phyloP scores from a whole-genome alignment of 495 filamentous ascomycete species.

The Penicillium longicatenatum region DNA sequence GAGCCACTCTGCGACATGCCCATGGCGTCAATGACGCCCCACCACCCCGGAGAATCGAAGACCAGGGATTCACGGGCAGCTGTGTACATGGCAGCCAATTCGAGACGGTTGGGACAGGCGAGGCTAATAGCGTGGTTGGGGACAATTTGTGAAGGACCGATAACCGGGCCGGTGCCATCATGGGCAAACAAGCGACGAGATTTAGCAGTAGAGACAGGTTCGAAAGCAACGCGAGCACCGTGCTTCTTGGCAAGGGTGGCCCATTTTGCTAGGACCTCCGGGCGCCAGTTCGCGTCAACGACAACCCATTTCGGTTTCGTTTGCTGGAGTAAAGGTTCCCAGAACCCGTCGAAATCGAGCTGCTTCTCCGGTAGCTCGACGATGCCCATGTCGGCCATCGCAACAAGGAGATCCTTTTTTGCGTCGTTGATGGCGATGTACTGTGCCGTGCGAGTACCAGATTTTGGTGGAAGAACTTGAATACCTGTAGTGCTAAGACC shows the following conservation, averaged over 20 bases:
- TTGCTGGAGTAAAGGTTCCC: constrained; percentile 58
- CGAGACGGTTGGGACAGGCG: constrained; percentile 78
- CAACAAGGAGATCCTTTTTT: constrained; percentile 76
- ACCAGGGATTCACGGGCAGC: constrained; percentile 62
- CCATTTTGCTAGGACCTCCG: constrained; percentile 63
- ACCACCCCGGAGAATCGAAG: constrained; percentile 72
- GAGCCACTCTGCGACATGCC: constrained; percentile 58
- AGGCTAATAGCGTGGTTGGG: constrained; percentile 68
- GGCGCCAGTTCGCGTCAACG: constrained; percentile 81
- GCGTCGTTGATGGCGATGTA: constrained; percentile 88
- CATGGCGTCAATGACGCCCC: constrained; percentile 73
- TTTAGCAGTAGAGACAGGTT: constrained; percentile 88
- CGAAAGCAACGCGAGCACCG: constrained; percentile 69
- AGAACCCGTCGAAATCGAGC: constrained; percentile 51
- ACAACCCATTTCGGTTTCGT: constrained; percentile 71
- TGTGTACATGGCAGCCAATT: constrained; percentile 74
- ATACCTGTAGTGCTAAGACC: constrained; percentile 68
- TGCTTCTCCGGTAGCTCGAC: constrained; percentile 56
- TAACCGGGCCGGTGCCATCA: constrained; percentile 22
- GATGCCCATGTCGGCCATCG: constrained; percentile 95
- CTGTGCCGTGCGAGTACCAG: constrained; percentile 70
- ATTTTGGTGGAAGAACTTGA: constrained; percentile 51
- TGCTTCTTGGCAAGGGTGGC: constrained; percentile 54
- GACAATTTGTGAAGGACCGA: constrained; percentile 46
- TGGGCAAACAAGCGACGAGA: constrained; percentile 65